Percentiles rank a stretch among this genome's conserved stretches.
phyloP scores from a whole-genome alignment of 495 filamentous ascomycete genomes.

The Patellaria atrata region DNA sequence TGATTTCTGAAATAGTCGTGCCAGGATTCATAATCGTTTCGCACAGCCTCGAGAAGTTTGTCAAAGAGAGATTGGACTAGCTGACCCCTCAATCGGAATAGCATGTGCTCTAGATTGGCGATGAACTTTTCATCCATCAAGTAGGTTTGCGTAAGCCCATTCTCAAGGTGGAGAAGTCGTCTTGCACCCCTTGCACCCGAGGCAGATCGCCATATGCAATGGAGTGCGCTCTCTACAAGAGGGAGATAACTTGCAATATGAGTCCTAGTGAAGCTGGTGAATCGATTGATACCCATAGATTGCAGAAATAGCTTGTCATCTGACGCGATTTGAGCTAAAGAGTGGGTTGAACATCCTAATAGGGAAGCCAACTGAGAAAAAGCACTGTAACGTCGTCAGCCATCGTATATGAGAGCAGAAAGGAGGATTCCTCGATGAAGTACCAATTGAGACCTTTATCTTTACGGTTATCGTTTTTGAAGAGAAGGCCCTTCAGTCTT shows the following conservation, averaged over 20 bases:
- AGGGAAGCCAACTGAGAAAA: no score
- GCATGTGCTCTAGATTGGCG: conserved; percentile 21
- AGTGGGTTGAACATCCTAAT: no score
- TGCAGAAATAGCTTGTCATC: conserved; percentile 16
- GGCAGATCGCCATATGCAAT: conserved; percentile 3
- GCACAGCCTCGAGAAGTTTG: conserved; percentile 14
- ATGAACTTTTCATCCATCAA: conserved; percentile 18
- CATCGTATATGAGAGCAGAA: no score
- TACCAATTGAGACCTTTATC: no score
- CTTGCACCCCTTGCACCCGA: no score
- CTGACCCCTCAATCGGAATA: conserved; percentile 10
- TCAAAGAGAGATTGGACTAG: conserved; percentile 11
- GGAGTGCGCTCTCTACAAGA: conserved; percentile 10
- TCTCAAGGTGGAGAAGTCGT: no score
- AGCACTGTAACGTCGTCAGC: no score
- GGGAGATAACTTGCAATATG: conserved; percentile 5
- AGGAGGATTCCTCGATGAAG: no score
- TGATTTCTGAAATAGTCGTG: conserved; percentile 9
- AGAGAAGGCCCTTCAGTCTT: no score
- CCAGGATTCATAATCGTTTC: conserved; percentile 1
- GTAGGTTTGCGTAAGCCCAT: conserved; percentile 10
- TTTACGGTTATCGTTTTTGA: no score
- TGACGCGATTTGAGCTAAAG: no score
- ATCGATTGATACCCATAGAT: conserved; percentile 3
- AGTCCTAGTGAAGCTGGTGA: conserved; percentile 10